Percentiles rank a stretch among this genome's conserved stretches.
phyloP scores from a whole-genome alignment of 202 grass and related monocot species.

The Brachypodium distachyon region DNA sequence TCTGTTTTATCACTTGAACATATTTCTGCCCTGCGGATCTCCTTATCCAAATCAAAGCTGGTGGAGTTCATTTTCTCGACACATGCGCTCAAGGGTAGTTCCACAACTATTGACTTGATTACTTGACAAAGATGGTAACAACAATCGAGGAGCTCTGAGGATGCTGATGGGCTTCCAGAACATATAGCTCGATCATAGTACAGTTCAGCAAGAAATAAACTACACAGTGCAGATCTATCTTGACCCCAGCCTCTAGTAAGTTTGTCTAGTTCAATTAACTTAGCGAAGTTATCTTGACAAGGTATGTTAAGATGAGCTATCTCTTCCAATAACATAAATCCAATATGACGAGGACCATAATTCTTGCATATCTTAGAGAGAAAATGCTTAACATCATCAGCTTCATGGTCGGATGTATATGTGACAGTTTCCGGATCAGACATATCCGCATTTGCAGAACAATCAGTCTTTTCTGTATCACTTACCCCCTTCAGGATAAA shows the following conservation, averaged over 20 bases:
- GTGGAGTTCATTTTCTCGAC: constrained; percentile 21
- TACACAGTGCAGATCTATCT: constrained; percentile 52
- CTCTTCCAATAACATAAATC: constrained; percentile 70
- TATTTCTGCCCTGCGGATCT: constrained; percentile 5
- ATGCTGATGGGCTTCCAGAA: constrained; percentile 50
- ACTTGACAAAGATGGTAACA: constrained; percentile 88
- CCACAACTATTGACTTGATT: constrained; percentile 52
- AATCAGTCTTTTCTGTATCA: constrained; percentile 38
- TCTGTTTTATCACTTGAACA: constrained; percentile 20
- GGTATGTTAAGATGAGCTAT: constrained; percentile 60
- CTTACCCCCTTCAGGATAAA: constrained; percentile 52
- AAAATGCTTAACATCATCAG: constrained; percentile 64
- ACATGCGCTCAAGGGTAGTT: constrained; percentile 36
- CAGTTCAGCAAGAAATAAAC: constrained; percentile 91
- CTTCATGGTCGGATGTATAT: constrained; percentile 53
- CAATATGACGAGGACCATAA: constrained; percentile 55
- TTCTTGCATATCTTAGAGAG: constrained; percentile 54
- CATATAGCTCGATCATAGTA: constrained; percentile 75
- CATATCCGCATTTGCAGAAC: constrained; percentile 36
- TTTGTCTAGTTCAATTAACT: constrained; percentile 68
- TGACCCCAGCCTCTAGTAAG: constrained; percentile 68
- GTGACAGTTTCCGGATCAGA: constrained; percentile 31
- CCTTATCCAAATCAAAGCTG: constrained; percentile 11
- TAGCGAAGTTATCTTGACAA: constrained; percentile 71
- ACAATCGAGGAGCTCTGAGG: constrained; percentile 54